Base-by-base conservation (phyloP, 352 stramenopile genomes). In the Phytophthora fragariae region DNA sequence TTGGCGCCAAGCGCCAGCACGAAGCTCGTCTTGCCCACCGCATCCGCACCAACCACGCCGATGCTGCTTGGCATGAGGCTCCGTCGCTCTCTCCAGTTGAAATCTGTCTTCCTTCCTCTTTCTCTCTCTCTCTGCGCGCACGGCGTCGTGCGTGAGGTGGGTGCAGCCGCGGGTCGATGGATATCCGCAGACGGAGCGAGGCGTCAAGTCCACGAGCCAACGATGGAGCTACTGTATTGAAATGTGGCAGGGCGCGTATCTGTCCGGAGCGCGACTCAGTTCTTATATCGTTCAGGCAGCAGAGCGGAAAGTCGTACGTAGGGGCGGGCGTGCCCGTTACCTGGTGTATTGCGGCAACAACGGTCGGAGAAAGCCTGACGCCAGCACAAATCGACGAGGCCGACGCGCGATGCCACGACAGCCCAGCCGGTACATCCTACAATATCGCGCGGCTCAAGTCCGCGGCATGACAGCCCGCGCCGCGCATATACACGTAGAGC, bases 21-120 rank as follows among this genome's bases (percentile, higher is more conserved):
- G 33, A 93, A 80, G 57, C 76, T 84, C 31, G 62, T 72, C 75
- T 92, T 92, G 52, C 85, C 82, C 15, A 82, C 77, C 37, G 73
- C 76, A 10, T 62, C 56, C 15, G 65, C 68, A 3, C 86, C 86
- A 0, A 92, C 76, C 27, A 92, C 73, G 15, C 53, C 65, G 21
- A 90, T 29, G 56, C n/a, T 76, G 41, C 57, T 57, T 9, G 62
- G 52, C 77, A 82, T 84, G 9, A 21, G 44, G 58, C 29, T 15
- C 53, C 50, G 44, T n/a, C 10, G 17, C 17, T 2, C 24, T 33
- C 11, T 56, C 55, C 27, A 35, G n/a, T 76, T 70, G 17, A 60
- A 41, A 54, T 73, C 19, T 70, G 41, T 12, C 3, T 15, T 10
- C 14, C 53, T n/a, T 57, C 12, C 39, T 15, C 14, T 17, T 31